Evolutionary conservation across 2,329 filamentous ascomycete species (phyloP).

Genomic region (Byssothecium circinans): DNA sequence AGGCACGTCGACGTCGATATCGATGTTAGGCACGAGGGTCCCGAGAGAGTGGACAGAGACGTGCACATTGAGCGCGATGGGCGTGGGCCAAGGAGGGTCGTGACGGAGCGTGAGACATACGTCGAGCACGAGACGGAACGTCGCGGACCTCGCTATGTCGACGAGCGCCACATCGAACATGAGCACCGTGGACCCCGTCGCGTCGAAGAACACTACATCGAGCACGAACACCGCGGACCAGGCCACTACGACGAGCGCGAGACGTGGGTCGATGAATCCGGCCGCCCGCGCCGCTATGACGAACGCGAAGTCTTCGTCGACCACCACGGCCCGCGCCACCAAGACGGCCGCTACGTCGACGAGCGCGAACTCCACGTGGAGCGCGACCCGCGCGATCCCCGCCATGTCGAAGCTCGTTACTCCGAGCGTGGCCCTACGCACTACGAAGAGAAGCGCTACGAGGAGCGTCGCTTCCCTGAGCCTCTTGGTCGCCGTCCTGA

Average conservation of each 20-base stretch:
- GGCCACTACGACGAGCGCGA: slow-evolving; percentile 25
- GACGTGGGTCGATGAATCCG: slow-evolving; percentile 18
- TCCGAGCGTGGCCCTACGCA: slow-evolving; percentile 23
- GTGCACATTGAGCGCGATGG: slow-evolving; percentile 27
- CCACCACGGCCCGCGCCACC: slow-evolving; percentile 17
- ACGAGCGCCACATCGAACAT: slow-evolving; percentile 16
- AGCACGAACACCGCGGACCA: slow-evolving; percentile 19
- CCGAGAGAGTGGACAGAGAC: slow-evolving; percentile 17
- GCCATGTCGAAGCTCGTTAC: slow-evolving; percentile 24
- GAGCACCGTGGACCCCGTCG: slow-evolving; percentile 15
- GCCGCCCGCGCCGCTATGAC: slow-evolving; percentile 23
- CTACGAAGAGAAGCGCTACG: slow-evolving; percentile 28
- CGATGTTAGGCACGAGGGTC: slow-evolving; percentile 28
- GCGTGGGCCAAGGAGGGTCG: slow-evolving; percentile 17
- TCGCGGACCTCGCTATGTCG: slow-evolving; percentile 14
- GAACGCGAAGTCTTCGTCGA: slow-evolving; percentile 36
- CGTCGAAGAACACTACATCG: slow-evolving; percentile 18
- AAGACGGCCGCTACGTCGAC: slow-evolving; percentile 17
- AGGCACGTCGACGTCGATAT: slow-evolving; percentile 36
- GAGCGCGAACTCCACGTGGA: slow-evolving; percentile 26
- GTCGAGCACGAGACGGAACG: slow-evolving; percentile 17
- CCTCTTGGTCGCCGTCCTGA: slow-evolving; percentile 37
- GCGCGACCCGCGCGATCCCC: slow-evolving; percentile 24
- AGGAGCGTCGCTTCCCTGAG: slow-evolving; percentile 23
- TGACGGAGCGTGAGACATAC: slow-evolving; percentile 26